phyloP scores from a whole-genome alignment of 257 asterid species.

The Verbascum thapsus region DNA sequence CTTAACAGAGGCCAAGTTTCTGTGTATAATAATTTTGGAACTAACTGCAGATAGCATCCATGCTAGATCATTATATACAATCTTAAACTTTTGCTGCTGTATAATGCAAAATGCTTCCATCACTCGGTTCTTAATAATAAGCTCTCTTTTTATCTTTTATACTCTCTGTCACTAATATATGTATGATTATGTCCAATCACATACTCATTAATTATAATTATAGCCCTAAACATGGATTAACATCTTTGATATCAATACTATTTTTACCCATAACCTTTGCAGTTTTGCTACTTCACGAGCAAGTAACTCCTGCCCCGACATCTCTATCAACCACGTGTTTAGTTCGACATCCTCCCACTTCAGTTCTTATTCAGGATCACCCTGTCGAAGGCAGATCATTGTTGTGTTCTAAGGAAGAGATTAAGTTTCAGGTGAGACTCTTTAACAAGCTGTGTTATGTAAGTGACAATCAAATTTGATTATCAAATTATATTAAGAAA shows the following conservation, averaged over 20 bases:
- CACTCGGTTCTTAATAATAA: neutral
- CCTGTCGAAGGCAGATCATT: conserved; percentile 44
- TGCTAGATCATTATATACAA: neutral
- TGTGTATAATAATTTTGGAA: neutral
- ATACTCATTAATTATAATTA: conserved; percentile 7
- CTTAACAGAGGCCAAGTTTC: too few species aligned
- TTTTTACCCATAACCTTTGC: conserved; percentile 39
- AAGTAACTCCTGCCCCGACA: conserved; percentile 51
- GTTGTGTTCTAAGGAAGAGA: conserved; percentile 50
- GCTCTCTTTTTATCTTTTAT: too few species aligned
- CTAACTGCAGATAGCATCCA: neutral
- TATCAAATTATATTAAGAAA: neutral
- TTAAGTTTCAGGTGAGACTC: conserved; percentile 46
- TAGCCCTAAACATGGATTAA: conserved; percentile 6
- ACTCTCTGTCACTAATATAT: neutral
- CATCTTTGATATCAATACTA: conserved; percentile 16
- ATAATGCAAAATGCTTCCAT: conserved; percentile 14
- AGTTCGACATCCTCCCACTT: conserved; percentile 50
- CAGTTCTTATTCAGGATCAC: conserved; percentile 59
- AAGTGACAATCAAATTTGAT: conserved; percentile 10
- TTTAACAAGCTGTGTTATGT: neutral
- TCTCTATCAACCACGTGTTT: conserved; percentile 48
- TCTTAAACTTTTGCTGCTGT: conserved; percentile 1
- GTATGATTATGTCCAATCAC: neutral
- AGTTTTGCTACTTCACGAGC: conserved; percentile 71